phyloP scores from a whole-genome alignment of 1,139 yeast species.

The Blastobotrys malaysiensis region DNA sequence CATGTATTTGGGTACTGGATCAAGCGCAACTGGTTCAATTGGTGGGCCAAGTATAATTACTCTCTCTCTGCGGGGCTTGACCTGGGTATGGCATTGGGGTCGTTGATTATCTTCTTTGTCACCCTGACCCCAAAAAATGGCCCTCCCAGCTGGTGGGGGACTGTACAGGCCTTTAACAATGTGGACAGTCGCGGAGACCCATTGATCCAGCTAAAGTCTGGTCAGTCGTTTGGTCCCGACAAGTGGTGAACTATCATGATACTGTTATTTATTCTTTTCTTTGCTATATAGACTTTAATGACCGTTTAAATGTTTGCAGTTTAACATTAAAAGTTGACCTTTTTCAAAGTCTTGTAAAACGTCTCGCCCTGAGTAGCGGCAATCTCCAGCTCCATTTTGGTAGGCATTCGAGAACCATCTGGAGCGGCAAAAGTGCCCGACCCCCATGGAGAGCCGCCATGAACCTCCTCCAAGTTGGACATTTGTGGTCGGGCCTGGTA shows the following conservation, averaged over 20 bases:
- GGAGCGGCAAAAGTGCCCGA: conserved; percentile 62
- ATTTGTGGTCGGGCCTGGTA: conserved; percentile 49
- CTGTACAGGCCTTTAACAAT: conserved; percentile 19
- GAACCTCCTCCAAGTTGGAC: conserved; percentile 53
- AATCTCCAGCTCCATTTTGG: conserved; percentile 52
- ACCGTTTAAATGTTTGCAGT: no score
- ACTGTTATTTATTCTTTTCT: not conserved
- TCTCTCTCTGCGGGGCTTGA: conserved; percentile 54
- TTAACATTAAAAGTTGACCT: not conserved
- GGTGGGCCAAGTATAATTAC: conserved; percentile 66
- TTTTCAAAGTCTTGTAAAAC: conserved; percentile 40
- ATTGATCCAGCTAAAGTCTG: conserved; percentile 16
- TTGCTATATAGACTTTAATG: not conserved
- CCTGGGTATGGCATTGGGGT: conserved; percentile 50
- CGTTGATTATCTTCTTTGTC: conserved; percentile 45
- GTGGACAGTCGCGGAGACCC: conserved; percentile 24
- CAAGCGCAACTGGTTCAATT: conserved; percentile 46
- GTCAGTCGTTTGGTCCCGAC: conserved; percentile 28
- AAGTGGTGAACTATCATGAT: conserved; percentile 19
- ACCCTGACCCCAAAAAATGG: conserved; percentile 35
- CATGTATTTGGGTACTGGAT: conserved; percentile 48
- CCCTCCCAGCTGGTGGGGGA: conserved; percentile 59
- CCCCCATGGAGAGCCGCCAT: conserved; percentile 73
- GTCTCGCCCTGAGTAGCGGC: conserved; percentile 58
- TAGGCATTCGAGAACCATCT: conserved; percentile 62